Base-by-base conservation (phyloP, 441 rosid genomes). In the Mallotus japonicus region DNA sequence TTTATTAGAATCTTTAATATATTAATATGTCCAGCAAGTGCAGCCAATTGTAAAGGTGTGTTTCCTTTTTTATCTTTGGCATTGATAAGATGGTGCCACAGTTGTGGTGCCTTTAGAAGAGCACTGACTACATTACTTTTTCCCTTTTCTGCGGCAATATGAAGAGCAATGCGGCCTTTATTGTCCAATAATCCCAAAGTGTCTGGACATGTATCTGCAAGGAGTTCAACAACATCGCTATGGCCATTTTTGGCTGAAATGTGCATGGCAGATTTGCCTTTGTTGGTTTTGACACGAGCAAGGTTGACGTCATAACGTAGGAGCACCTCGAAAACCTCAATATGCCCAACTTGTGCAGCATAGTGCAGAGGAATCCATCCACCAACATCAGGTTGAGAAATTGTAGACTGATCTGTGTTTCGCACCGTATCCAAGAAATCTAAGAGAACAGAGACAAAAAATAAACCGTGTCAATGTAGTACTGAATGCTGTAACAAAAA, bases 161-260 rank as follows among this genome's bases (percentile, higher is more conserved):
- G 86, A n/a, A 83, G 79, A 56, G 73, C 78, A 1, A 77, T 78
- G 24, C 77, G 67, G 17, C 77, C 79, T 19, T 55, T 76, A 13
- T 71, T 61, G 11, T 83, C 84, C 10, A 78, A 22, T 40, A 76
- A 70, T 34, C 78, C 79, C 0, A 47, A 71, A 28, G 56, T 78
- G 53, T 74, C 75, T 0, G 83, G 84, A 51, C 51, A 69, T 6
- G 0, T 3, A 8, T 16, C 61, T 7, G 73, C 47, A 42, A 78
- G 71, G 65, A 54, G 28, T 50, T 44, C 59, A 28, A 78, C 49
- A 1, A 78, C 69, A 0, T 20, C n/a, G 1, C 17, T 54, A 32
- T 80, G 81, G 15, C 86, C 86, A 24, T 76, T 69, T 11, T 42
- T 69, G 20, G 83, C 79, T 47, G 83, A 57, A 32, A 83, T 66